phyloP scores from a whole-genome alignment of 495 filamentous ascomycete species.

The Xylaria acuta region DNA sequence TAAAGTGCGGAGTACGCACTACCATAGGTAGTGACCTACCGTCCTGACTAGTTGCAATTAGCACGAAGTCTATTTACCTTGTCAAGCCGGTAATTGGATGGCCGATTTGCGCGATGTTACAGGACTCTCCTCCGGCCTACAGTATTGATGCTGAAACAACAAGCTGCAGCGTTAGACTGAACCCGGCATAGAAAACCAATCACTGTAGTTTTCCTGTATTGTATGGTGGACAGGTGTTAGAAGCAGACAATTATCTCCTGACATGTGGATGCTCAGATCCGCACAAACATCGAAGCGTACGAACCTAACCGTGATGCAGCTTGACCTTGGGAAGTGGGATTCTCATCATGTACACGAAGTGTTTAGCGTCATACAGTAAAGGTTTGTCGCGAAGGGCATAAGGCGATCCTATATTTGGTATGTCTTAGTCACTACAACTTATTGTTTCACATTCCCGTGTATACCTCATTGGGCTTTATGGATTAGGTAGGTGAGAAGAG shows the following conservation, averaged over 20 bases:
- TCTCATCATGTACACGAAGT: not conserved
- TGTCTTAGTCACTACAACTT: not conserved
- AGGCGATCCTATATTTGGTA: not conserved
- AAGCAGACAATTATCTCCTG: not conserved
- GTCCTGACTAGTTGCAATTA: not conserved
- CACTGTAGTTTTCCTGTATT: not conserved
- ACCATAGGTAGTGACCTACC: not conserved
- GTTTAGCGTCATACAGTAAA: not conserved
- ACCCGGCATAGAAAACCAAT: not conserved
- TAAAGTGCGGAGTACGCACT: constrained; percentile 9
- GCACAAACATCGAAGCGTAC: not conserved
- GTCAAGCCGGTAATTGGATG: not conserved
- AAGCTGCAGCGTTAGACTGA: not conserved
- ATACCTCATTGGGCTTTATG: not conserved
- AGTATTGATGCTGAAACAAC: not conserved
- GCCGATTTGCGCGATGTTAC: not conserved
- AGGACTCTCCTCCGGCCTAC: not conserved
- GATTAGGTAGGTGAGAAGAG: not conserved
- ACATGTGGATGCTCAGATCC: not conserved
- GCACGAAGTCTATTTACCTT: not conserved
- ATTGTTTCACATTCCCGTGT: not conserved
- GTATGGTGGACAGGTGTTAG: not conserved
- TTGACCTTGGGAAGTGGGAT: not conserved
- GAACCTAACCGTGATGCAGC: not conserved
- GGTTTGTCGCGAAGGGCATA: not conserved